Evolutionary conservation across 495 filamentous ascomycete genomes (phyloP).

Genomic region (Trichoderma orchidacearum): DNA sequence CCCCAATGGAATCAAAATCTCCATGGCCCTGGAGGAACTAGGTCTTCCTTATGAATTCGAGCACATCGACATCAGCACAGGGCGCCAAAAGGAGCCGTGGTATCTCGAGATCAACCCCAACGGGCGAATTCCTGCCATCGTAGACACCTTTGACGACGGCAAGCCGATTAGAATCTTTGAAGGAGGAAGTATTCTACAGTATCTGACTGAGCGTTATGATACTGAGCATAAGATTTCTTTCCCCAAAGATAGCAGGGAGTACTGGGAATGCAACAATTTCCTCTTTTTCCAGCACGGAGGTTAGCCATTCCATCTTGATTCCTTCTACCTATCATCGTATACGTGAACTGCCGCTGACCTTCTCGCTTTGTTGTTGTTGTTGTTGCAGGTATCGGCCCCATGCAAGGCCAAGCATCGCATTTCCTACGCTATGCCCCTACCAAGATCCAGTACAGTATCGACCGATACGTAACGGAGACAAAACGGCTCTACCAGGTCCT

Average conservation of each 20-base stretch:
- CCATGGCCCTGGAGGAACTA: slow-evolving; percentile 78
- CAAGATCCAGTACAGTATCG: slow-evolving; percentile 72
- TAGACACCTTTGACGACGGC: slow-evolving; percentile 62
- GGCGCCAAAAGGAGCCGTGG: slow-evolving; percentile 66
- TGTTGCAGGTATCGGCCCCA: slow-evolving; percentile 68
- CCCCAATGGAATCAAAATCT: slow-evolving; percentile 70
- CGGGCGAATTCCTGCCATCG: slow-evolving; percentile 82
- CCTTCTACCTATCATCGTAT: no score
- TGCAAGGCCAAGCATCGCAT: slow-evolving; percentile 88
- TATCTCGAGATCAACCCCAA: slow-evolving; percentile 91
- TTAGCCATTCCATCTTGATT: no score
- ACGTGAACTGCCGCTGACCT: not conserved
- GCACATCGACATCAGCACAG: slow-evolving; percentile 56
- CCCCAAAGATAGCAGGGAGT: slow-evolving; percentile 58
- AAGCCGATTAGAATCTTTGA: slow-evolving; percentile 68
- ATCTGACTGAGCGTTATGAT: slow-evolving; percentile 72
- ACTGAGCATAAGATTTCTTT: slow-evolving; percentile 72
- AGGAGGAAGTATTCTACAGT: slow-evolving; percentile 74
- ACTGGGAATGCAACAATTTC: slow-evolving; percentile 72
- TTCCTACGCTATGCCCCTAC: slow-evolving; percentile 79
- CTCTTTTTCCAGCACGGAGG: slow-evolving; percentile 15
- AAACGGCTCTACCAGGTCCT: slow-evolving; percentile 68
- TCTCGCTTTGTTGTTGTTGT: slow-evolving; percentile 27
- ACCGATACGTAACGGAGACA: slow-evolving; percentile 72
- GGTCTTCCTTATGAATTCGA: slow-evolving; percentile 54